Base-by-base conservation (phyloP, 2,329 filamentous ascomycete species). In the Byssothecium circinans region DNA sequence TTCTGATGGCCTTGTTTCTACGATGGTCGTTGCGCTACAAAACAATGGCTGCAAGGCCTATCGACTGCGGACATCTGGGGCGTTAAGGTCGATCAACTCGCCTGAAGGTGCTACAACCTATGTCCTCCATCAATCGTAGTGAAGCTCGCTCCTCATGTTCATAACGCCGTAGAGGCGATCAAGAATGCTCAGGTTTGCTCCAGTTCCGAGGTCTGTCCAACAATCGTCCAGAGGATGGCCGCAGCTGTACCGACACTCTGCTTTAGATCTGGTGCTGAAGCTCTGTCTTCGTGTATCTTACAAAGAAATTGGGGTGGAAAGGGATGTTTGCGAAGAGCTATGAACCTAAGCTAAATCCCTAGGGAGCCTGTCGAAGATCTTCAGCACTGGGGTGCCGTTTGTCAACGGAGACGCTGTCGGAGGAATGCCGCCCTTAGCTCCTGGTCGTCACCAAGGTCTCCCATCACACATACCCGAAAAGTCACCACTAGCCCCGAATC, bases 11-110 rank as follows among this genome's bases (percentile, higher is more conserved):
- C 7, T 8, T 17, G 5, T 7, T n/a, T 17, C 32, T 6, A 34
- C 7, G 7, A 46, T 46, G 43, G 43, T 46, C 2, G 43, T 36
- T 15, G 43, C 41, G 17, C 43, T 36, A 3, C 41, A 15, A 23
- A 46, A 36, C 19, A 46, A 41, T 20, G 43, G 43, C 5, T 46
- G 43, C 30, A 25, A 18, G 22, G 41, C 36, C n/a, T 46, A 36
- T 29, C 43, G 43, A 11, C 39, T 12, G 14, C 43, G 43, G 11
- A 46, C n/a, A n/a, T n/a, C n/a, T n/a, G n/a, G n/a, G n/a, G 43
- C 30, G 15, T 46, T 36, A 46, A 46, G 43, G 43, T 46, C 3
- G 8, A 33, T 27, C 23, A 18, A 17, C 11, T 4, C 8, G 4
- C 22, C 22, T 15, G 8, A 23, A n/a, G 2, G 10, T 20, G 18